Evolutionary conservation across 2,329 filamentous ascomycete species (phyloP), one percentile per base, ranked within the genome.

Genomic region (Byssochlamys sp.): DNA sequence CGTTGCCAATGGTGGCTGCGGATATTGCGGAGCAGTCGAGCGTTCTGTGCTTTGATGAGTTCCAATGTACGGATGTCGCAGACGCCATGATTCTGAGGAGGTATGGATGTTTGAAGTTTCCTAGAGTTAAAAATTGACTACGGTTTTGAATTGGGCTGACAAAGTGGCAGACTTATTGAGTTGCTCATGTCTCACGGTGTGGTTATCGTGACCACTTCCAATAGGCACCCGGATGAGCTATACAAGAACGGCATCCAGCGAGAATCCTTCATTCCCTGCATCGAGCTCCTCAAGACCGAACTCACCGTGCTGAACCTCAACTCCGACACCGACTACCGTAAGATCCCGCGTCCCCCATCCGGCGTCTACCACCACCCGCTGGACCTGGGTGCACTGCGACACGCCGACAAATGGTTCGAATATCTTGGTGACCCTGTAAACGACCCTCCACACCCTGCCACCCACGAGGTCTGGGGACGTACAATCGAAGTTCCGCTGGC

Each of bases 171-270:
- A 62, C 79, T 99, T 4, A 84, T 99, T 7, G 91, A 97, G 73
- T 82, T 84, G 1, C 82, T 99, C 57, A 96, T 97, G 91, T 89
- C 89, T 3, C 91, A 97, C 68, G 94, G 94, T n/a, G 91, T 96
- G 2, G 91, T 97, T 14, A 81, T 99, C 55, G 88, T 99, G 31
- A 97, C 94, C 5, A 99, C 94, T 0, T 95, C 90, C 6, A 99
- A 99, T 74, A 83, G 94, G n/a, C 91, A 96, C 66, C 94, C 94
- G 0, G 86, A 95, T 67, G 92, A 99, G 59, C 82, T 99, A 6
- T 99, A 99, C 80, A 96, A 94, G 74, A 99, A 99, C 71, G 94
- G 94, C 57, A 92, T 99, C 62, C 94, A 99, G 76, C 86, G 94
- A 59, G 87, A 95, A 65, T 95, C 90, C 5, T 99, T 99, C 71